Conservation (phyloP, 305 asterid genomes). For the Fraxinus velutina region DNA sequence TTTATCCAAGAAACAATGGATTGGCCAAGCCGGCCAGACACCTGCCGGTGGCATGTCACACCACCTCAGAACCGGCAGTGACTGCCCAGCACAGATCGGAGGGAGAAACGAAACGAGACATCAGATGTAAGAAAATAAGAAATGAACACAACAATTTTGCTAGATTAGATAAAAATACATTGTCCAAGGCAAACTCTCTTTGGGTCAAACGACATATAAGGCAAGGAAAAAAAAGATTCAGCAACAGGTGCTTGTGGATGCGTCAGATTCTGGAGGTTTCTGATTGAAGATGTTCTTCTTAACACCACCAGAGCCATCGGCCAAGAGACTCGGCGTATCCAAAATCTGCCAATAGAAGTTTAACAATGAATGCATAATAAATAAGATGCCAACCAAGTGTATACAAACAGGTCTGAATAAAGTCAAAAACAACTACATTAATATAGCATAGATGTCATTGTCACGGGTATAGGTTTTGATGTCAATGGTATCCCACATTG, state of each 20-base stretch:
- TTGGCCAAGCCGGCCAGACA: not conserved
- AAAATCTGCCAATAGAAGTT: conserved; percentile 50
- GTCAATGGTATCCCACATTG: not conserved
- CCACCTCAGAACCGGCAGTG: not conserved
- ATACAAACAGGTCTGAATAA: not conserved
- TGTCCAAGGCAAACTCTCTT: conserved; percentile 7
- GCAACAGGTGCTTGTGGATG: conserved; percentile 75
- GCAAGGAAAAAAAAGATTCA: conserved; percentile 32
- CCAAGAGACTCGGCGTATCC: conserved; percentile 87
- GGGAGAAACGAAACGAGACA: not conserved
- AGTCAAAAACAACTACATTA: not conserved
- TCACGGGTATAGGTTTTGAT: not conserved
- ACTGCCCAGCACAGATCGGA: not conserved
- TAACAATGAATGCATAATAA: not conserved
- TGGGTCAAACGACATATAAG: conserved; percentile 5
- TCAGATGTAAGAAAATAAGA: not conserved
- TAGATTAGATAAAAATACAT: conserved; percentile 2
- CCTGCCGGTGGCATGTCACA: not conserved
- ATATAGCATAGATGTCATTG: not conserved
- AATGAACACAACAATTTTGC: conserved; percentile 3
- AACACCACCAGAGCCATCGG: conserved; percentile 68
- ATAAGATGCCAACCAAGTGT: not conserved
- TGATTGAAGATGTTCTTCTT: conserved; percentile 85
- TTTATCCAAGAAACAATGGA: not conserved
- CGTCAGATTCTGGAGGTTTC: conserved; percentile 72